Base-by-base conservation (phyloP, 371 early-diverging fungal species). In the Rhizopus delemar region DNA sequence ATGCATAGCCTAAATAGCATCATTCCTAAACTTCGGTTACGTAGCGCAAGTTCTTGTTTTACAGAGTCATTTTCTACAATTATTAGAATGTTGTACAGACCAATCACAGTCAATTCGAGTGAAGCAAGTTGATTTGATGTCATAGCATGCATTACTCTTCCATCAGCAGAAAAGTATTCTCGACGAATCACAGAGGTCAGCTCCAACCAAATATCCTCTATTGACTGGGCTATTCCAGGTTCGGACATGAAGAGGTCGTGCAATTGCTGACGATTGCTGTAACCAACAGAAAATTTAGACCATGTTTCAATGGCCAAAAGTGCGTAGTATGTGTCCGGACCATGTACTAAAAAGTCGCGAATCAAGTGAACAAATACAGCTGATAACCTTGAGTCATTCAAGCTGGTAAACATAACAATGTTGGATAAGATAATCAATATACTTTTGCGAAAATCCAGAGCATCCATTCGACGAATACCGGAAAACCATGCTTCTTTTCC, bases 401-500 rank as follows among this genome's bases (percentile, higher is more conserved):
- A 32, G 1, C 61, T 67, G 16, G 81, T 46, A n/a, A 68, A 68
- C 52, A 81, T 79, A 3, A 76, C 68, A 11, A 83, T 74, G 39
- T 83, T 83, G 29, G 81, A 72, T 48, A 82, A 68, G 32, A 83
- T 81, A 32, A 83, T 73, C 33, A 86, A 54, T 8, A 79, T 70
- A 32, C 74, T 78, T 58, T 86, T 86, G 45, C 84, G 83, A 52
- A 78, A 80, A 56, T 86, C 86, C n/a, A 86, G 68, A 2, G 78
- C 76, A 51, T 78, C 76, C 77, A 78, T 78, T 48, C 69, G 62
- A 49, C 78, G 74, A 13, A 81, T 59, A 52, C 75, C 74, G 8
- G 74, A 73, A 62, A 74, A 77, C 75, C 81, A 75, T 5, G 76
- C 75, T 32, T 70, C 60, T 0, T 63, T 59, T 28, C 57, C 57